Percentiles rank a stretch among this genome's conserved stretches.
phyloP scores from a whole-genome alignment of 345 rosid genomes.

The Rubroshorea leprosula region DNA sequence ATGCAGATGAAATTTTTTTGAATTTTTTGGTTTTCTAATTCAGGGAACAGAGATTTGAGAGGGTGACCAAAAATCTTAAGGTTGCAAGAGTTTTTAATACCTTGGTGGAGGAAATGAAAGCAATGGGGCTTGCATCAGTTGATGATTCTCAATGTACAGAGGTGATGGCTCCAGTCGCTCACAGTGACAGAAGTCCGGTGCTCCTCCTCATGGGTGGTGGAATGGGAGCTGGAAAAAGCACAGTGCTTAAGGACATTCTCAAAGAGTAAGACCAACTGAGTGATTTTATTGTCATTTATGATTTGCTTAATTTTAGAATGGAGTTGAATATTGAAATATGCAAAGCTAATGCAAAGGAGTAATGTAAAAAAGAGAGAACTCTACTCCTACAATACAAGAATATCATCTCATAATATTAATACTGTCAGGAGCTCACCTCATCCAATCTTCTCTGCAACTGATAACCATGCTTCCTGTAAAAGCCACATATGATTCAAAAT shows the following conservation, averaged over 20 bases:
- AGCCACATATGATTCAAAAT: not conserved
- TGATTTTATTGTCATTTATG: not conserved
- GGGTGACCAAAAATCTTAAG: slow-evolving; percentile 69
- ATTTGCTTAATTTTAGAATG: not conserved
- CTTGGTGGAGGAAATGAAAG: slow-evolving; percentile 82
- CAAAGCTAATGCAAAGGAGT: not conserved
- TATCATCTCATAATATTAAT: too few relatives aligned
- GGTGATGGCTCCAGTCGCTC: slow-evolving; percentile 89
- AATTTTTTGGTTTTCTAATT: not conserved
- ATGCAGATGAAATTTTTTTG: not conserved
- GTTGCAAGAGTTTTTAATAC: slow-evolving; percentile 73
- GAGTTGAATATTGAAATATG: not conserved
- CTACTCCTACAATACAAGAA: too few relatives aligned
- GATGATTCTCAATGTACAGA: slow-evolving; percentile 67
- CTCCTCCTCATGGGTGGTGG: slow-evolving; percentile 97
- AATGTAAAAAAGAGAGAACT: too few relatives aligned
- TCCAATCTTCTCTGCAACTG: not conserved
- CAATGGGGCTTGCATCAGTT: slow-evolving; percentile 52
- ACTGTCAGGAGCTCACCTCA: not conserved
- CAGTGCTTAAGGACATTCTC: slow-evolving; percentile 85
- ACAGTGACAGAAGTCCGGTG: slow-evolving; percentile 74
- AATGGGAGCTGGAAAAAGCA: slow-evolving; percentile 99
- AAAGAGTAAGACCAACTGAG: slow-evolving; percentile 52
- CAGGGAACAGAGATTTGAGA: slow-evolving; percentile 85
- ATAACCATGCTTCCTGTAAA: not conserved